Evolutionary conservation across 192 early-diverging fungal genomes (phyloP), one percentile per base, ranked within the genome.

Genomic region (Rhizophagus sp.): DNA sequence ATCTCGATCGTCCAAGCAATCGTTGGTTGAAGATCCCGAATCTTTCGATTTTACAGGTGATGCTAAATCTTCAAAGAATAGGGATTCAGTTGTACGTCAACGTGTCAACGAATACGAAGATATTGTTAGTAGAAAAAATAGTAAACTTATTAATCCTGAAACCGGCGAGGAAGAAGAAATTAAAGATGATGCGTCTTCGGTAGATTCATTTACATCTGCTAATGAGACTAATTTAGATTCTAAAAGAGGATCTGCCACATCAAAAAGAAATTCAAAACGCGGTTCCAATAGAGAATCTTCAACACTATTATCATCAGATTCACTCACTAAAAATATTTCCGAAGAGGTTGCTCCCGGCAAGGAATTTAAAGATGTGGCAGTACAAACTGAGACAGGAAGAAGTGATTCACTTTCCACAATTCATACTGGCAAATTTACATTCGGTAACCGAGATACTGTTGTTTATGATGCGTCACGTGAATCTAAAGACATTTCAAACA

Each of bases 101-200:
- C 24, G 57, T 24, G 22, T 76, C 10, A 62, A 17, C 8, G 34
- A 62, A 47, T 63, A 33, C 27, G 73, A 74, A 74, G 47, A 57
- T 74, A 22, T 74, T 74, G 17, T 25, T 15, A 41, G 0, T 41
- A 74, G 49, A 33, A 19, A 57, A 33, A 25, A 13, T 57, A 22
- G 52, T 57, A 57, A 57, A 7, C 3, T 57, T 22, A 57, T 57
- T 17, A 57, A 57, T n/a, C 52, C 19, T 57, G 52, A 71, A 41
- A 71, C 19, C 27, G 57, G 34, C 62, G 74, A 62, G 12, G 36
- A 69, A 19, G 36, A 77, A 49, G 62, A 39, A 65, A 41, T 39
- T 15, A 25, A 79, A 52, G 65, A 69, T 69, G 77, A 79, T 79
- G 66, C 33, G 49, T 77, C 65, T 17, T 68, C 77, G 15, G 65